A percentile compares a stretch with the other conserved stretches of the same genome.
Conservation (phyloP, 495 filamentous ascomycete genomes). For the Podospora pseudoanserina region DNA sequence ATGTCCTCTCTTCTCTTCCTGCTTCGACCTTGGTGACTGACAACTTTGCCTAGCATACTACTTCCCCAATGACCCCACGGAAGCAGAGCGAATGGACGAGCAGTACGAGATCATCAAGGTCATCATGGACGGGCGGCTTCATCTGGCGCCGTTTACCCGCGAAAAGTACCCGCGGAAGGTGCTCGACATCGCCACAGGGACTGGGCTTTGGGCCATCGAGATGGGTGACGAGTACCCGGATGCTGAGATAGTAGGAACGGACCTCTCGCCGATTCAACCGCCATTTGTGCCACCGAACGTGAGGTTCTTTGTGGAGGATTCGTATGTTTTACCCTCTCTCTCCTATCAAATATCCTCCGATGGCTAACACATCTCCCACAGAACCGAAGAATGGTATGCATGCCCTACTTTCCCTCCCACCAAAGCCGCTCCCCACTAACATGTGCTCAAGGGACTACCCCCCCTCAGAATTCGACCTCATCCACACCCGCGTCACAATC, state of each 20-base stretch:
- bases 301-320: conserved; percentile 49
- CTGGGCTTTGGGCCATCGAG: conserved; percentile 47
- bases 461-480: conserved; percentile 40
- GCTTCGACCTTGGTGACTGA: conserved; percentile 10
- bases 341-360: conserved; percentile 19
- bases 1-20: conserved; percentile 10
- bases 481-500: conserved; percentile 48
- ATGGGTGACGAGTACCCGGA: conserved; percentile 47
- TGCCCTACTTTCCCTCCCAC: conserved; percentile 16
- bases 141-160: conserved; percentile 51
- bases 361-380: not conserved
- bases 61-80: conserved; percentile 58
- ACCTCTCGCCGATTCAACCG: conserved; percentile 47
- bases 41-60: conserved; percentile 45
- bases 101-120: conserved; percentile 60
- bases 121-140: conserved; percentile 49
- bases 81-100: conserved; percentile 51
- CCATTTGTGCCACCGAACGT: conserved; percentile 41
- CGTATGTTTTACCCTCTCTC: conserved; percentile 23
- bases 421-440: conserved; percentile 7
- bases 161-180: conserved; percentile 51
- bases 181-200: conserved; percentile 70
- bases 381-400: conserved; percentile 28
- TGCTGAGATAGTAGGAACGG: conserved; percentile 39
- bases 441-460: conserved; percentile 27